Evolutionary conservation across 1,139 yeast genomes (phyloP).

Genomic region (Pichia terricola): DNA sequence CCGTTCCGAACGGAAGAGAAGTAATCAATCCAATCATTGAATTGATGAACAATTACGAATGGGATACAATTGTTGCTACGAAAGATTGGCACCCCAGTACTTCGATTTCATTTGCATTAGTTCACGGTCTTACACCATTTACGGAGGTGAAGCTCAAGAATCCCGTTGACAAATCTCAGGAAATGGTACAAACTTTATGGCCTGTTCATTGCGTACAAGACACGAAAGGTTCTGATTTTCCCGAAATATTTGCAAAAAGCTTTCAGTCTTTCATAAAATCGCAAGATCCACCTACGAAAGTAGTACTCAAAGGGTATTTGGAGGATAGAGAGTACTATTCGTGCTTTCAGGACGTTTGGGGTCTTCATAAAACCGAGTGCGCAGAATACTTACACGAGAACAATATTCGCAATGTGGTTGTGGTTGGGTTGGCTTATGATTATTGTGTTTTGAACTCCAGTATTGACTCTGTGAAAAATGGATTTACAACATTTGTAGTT

Average conservation of each 20-base stretch:
- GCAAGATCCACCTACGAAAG: constrained; percentile 29
- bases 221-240: constrained; percentile 57
- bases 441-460: constrained; percentile 77
- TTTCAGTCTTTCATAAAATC: constrained; percentile 21
- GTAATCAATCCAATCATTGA: constrained; percentile 43
- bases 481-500: constrained; percentile 56
- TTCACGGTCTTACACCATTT: constrained; percentile 43
- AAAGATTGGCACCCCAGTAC: constrained; percentile 83
- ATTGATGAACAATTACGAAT: constrained; percentile 35
- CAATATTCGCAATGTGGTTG: constrained; percentile 49
- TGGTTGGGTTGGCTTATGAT: constrained; percentile 82
- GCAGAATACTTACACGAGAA: constrained; percentile 34
- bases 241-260: constrained; percentile 32
- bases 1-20: constrained; percentile 57
- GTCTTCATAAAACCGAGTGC: constrained; percentile 59
- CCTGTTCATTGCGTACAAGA: constrained; percentile 84
- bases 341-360: constrained; percentile 81
- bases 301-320: constrained; percentile 62
- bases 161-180: constrained; percentile 33
- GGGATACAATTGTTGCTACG: constrained; percentile 63
- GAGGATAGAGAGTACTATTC: constrained; percentile 78
- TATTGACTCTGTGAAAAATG: constrained; percentile 49
- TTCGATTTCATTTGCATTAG: constrained; percentile 74
- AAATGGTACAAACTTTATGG: constrained; percentile 55
- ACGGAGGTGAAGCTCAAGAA: constrained; percentile 39